phyloP scores from a whole-genome alignment of 331 rosid genomes.

The Prunus yedoensis region DNA sequence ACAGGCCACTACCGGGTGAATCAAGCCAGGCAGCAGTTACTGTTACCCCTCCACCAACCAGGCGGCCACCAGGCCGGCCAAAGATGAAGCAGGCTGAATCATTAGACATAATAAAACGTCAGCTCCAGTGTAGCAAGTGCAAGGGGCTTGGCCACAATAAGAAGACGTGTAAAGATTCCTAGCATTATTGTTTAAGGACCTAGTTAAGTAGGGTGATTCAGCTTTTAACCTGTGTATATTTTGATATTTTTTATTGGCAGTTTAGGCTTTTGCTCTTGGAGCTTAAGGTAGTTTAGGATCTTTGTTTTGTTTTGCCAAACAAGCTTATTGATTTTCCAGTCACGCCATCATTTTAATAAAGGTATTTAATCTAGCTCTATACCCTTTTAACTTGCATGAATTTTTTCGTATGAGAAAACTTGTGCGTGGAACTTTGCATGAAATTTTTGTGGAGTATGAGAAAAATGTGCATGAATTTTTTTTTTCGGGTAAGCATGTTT shows the following conservation, averaged over 20 bases:
- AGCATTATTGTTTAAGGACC: slow-evolving; percentile 21
- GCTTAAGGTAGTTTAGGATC: slow-evolving; percentile 2
- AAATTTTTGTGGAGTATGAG: too few species aligned
- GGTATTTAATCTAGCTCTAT: not conserved
- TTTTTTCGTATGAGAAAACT: too few species aligned
- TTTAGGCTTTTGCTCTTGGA: slow-evolving; percentile 13
- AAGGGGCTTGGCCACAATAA: slow-evolving; percentile 97
- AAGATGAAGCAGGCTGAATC: slow-evolving; percentile 69
- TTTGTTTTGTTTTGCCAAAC: not conserved
- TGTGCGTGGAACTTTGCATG: too few species aligned
- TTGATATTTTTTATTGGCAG: slow-evolving; percentile 8
- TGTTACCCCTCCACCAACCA: slow-evolving; percentile 95
- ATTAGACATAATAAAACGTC: slow-evolving; percentile 80
- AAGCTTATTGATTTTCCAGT: slow-evolving; percentile 1
- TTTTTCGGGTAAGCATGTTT: too few species aligned
- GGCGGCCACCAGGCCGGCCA: slow-evolving; percentile 93
- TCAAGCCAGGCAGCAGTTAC: slow-evolving; percentile 33
- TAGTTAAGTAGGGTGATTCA: slow-evolving; percentile 26
- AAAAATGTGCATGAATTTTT: too few species aligned
- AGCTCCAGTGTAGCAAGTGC: slow-evolving; percentile 95
- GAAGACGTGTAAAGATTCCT: slow-evolving; percentile 78
- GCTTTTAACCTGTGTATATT: slow-evolving; percentile 18
- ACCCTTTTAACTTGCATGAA: not conserved
- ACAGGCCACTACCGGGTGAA: slow-evolving; percentile 53
- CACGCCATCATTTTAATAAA: not conserved